A percentile compares a stretch with the other conserved stretches of the same genome.
phyloP scores from a whole-genome alignment of 1,284 basidiomycete genomes.

The Ganoderma sp. region DNA sequence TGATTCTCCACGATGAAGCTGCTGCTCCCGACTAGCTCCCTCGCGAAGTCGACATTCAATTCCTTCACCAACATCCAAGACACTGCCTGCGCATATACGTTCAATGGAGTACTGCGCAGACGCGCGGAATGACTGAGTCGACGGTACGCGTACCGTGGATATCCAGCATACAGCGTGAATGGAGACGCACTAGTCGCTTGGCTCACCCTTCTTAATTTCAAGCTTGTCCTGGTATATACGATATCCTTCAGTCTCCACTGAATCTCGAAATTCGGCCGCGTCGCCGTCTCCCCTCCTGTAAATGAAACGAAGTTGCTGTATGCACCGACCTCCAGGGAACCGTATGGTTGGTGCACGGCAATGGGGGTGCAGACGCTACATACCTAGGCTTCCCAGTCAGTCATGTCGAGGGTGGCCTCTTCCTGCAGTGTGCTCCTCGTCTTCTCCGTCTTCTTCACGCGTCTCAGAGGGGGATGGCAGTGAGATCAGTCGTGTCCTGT shows the following conservation, averaged over 20 bases:
- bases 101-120: slow-evolving; percentile 46
- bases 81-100: too few species aligned
- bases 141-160: slow-evolving; percentile 10
- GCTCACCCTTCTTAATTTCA: slow-evolving; percentile 65
- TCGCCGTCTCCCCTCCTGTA: slow-evolving; percentile 64
- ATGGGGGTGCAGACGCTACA: neutral
- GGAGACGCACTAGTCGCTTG: slow-evolving; percentile 80
- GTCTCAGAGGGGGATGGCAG: slow-evolving; percentile 31
- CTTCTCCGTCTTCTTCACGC: slow-evolving; percentile 33
- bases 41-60: too few species aligned
- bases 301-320: slow-evolving; percentile 71
- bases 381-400: slow-evolving; percentile 77
- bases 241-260: slow-evolving; percentile 89
- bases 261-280: slow-evolving; percentile 71
- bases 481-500: slow-evolving; percentile 32
- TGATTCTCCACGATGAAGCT: too few species aligned
- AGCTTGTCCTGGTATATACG: slow-evolving; percentile 95
- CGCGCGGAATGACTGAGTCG: slow-evolving; percentile 64
- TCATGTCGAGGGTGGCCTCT: slow-evolving; percentile 54
- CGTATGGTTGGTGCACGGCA: neutral
- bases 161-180: slow-evolving; percentile 4
- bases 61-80: too few species aligned
- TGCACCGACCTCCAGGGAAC: slow-evolving; percentile 4
- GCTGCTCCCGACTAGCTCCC: too few species aligned
- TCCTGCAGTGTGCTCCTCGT: slow-evolving; percentile 27